A percentile compares a stretch with the other conserved stretches of the same genome.
Evolutionary conservation across 192 early-diverging fungal genomes (phyloP).

Genomic region (Coemansia sp.): DNA sequence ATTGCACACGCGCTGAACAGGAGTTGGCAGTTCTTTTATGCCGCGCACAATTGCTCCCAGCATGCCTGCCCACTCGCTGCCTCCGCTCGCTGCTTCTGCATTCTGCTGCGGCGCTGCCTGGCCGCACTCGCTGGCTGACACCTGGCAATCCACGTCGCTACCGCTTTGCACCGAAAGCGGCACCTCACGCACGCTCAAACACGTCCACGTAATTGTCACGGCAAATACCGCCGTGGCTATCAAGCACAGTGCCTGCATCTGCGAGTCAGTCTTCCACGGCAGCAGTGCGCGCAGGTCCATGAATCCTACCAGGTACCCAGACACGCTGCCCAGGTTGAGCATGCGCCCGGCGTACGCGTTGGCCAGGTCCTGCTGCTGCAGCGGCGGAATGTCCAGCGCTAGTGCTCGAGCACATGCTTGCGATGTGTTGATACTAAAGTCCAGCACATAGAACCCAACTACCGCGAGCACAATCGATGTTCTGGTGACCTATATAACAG

Average conservation of each 20-base stretch:
- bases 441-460: constrained; percentile 81
- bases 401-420: constrained; percentile 82
- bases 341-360: constrained; percentile 86
- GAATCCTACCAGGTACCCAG: constrained; percentile 86
- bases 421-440: constrained; percentile 91
- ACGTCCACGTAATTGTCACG: constrained; percentile 63
- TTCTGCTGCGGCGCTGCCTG: not conserved
- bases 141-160: not conserved
- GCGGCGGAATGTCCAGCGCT: constrained; percentile 80
- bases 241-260: constrained; percentile 81
- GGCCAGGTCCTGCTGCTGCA: constrained; percentile 76
- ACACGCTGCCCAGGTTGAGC: constrained; percentile 81
- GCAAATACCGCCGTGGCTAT: constrained; percentile 72
- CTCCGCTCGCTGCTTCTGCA: not conserved
- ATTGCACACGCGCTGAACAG: constrained; percentile 81
- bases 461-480: constrained; percentile 75
- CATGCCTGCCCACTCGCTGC: constrained; percentile 32
- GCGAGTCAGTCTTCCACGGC: constrained; percentile 66
- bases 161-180: constrained; percentile 14
- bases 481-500: constrained; percentile 36
- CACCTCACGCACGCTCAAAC: constrained; percentile 61
- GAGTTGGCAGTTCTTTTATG: constrained; percentile 59
- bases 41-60: constrained; percentile 24
- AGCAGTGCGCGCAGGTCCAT: constrained; percentile 70
- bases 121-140: constrained; percentile 11